Evolutionary conservation across 441 rosid species (phyloP), one percentile per base, ranked within the genome.

Genomic region (Brassica balearica): DNA sequence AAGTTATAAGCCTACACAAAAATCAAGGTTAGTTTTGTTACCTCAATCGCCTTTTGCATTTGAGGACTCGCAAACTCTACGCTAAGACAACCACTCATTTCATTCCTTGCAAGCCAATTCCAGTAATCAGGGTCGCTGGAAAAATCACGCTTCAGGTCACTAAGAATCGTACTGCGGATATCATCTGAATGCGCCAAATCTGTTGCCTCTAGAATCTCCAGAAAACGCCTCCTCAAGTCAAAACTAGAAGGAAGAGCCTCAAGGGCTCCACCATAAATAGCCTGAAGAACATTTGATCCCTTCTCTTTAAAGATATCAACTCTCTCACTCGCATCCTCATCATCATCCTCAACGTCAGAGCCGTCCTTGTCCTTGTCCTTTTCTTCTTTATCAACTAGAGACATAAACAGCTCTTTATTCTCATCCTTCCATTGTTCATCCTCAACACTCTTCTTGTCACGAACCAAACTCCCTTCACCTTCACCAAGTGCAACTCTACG

Each of bases 101-200:
- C 88, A 81, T 84, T 86, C 77, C 92, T 87, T 4, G 98, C 96
- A 73, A 90, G 95, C 99, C 98, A 91, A 68, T 95, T 90, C 98
- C 99, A 90, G 72, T 88, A 91, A 53, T 85, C 84, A 2, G 97
- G 87, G 25, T 89, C 91, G 59, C 77, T 69, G 53, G 85, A 86
- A 73, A 95, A 93, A 68, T 91, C 96, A 72, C 89, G 89, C 74
- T 86, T 88, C 91, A 93, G 85, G 82, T 90, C 98, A 85, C 84
- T 74, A n/a, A 91, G 75, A 65, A 95, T 88, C 76, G 86, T 75
- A 27, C 85, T 38, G 7, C 74, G 89, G 83, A 91, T 83, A 48
- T 88, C 91, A 66, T 87, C 87, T 1, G 96, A 87, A 78, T 85
- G 84, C 3, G 93, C 86, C 89, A 91, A 80, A 25, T 92, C 90